These are phyloP conservation scores for Paramecium primaurelia DNA, from an alignment of 73 alveolate species.

Conservation along the genomic window DNA sequence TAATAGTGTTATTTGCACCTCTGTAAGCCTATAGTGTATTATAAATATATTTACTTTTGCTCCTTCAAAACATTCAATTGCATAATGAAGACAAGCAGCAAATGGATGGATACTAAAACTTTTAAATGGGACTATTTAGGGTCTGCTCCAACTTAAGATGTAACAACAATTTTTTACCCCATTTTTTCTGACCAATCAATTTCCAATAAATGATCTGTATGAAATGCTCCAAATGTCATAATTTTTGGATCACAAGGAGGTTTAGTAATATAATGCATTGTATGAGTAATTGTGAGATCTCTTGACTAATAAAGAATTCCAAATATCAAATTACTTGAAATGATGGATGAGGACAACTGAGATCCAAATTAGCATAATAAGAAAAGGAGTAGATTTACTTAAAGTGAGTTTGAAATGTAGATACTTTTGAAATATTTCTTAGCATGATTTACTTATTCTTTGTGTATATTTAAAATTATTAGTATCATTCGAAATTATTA, in stretches of 20 bases:
- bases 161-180: slow-evolving; percentile 52
- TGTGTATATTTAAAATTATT: neutral
- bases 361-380: neutral
- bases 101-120: slow-evolving; percentile 73
- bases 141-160: slow-evolving; percentile 69
- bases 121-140: slow-evolving; percentile 67
- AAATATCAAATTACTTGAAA: neutral
- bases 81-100: slow-evolving; percentile 75
- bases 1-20: slow-evolving; percentile 41
- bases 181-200: slow-evolving; percentile 63
- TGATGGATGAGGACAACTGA: slow-evolving; percentile 3
- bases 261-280: slow-evolving; percentile 49
- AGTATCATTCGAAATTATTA: neutral
- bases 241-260: slow-evolving; percentile 57
- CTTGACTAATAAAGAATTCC: neutral
- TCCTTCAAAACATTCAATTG: slow-evolving; percentile 84
- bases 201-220: slow-evolving; percentile 77
- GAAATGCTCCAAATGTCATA: slow-evolving; percentile 70
- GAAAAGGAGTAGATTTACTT: neutral
- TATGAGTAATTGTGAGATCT: slow-evolving; percentile 46
- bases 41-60: slow-evolving; percentile 50
- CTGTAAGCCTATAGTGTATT: slow-evolving; percentile 63
- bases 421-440: neutral
- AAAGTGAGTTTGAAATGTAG: neutral
- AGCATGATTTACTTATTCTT: neutral